A percentile compares a stretch with the other conserved stretches of the same genome.
These are phyloP conservation scores for Tricholoma bakamatsutake DNA, from an alignment of 768 basidiomycete genomes.

Conservation along the genomic window DNA sequence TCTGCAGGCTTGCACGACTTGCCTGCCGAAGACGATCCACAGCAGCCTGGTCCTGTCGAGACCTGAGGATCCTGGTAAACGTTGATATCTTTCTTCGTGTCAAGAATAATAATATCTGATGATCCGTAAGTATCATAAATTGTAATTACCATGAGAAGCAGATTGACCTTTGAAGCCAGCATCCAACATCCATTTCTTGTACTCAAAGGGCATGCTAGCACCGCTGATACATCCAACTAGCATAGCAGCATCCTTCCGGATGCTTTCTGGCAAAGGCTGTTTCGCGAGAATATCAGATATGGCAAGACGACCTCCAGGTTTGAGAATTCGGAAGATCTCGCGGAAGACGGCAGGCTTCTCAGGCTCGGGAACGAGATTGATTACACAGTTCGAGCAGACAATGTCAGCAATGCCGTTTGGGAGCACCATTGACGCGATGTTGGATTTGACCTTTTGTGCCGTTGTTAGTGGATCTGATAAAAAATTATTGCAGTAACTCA, in stretches of 20 bases:
- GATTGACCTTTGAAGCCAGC: constrained; percentile 18
- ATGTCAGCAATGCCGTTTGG: constrained; percentile 44
- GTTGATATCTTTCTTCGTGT: constrained; percentile 34
- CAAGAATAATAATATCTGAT: constrained; percentile 36
- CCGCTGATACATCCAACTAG: constrained; percentile 44
- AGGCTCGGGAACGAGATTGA: constrained; percentile 40
- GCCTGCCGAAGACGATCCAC: not conserved
- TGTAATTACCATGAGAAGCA: not conserved
- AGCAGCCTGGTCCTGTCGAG: not conserved
- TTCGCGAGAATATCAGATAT: constrained; percentile 47
- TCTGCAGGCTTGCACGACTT: not conserved
- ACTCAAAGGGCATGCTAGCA: constrained; percentile 35
- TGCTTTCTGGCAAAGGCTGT: constrained; percentile 33
- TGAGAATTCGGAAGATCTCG: constrained; percentile 45
- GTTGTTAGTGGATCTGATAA: not conserved
- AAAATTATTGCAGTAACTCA: not conserved
- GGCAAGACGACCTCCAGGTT: constrained; percentile 49
- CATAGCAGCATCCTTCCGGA: constrained; percentile 34
- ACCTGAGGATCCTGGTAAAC: not conserved
- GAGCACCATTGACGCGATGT: constrained; percentile 24
- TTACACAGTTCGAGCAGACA: constrained; percentile 52
- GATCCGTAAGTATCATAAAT: not conserved
- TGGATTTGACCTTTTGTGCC: not conserved
- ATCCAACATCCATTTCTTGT: constrained; percentile 27
- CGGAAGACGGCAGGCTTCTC: constrained; percentile 38